Base-by-base conservation (phyloP, 108 stramenopile species). In the Nitzschia sp. region DNA sequence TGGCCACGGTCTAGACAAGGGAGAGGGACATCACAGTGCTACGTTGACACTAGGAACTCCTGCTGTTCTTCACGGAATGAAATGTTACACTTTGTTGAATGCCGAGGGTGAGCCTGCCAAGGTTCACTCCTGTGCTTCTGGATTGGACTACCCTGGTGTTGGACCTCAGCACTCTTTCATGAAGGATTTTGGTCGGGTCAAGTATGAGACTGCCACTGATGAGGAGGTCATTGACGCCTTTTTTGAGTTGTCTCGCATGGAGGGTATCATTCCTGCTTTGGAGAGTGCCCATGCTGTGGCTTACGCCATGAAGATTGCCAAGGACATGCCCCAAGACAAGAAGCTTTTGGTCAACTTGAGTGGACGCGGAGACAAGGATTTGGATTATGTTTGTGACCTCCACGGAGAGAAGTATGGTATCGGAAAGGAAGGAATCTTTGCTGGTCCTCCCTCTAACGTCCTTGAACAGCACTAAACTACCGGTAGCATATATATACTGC, bases 301-400 rank as follows among this genome's bases (percentile, higher is more conserved):
- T 71, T 83, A 93, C 67, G 93, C 92, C 41, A 85, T 96, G 55
- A 71, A 90, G 73, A 58, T 96, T 58, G 97, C 97, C 38, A 94
- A 95, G 79, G 85, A 77, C 17, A 63, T 95, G 69, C 75, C 81
- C 50, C 71, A 78, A 63, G 95, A 85, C 61, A 89, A 93, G 75
- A 83, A 88, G 65, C 77, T 97, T 53, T 86, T 96, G 14, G 87
- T 96, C 59, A 95, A 93, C 75, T 86, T 97, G 83, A 93, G 93
- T 80, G 97, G 97, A 8, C 89, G 97, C 20, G 97, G 97, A 19
- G 97, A 97, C 88, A 97, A 97, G 88, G 95, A 97, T 70, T 95
- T 97, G 95, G 65, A 66, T 17, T 65, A 75, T 15, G 61, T 75
- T 24, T 65, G 64, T n/a, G 64, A 65, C 51, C 40, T 50, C 9